A percentile compares a stretch with the other conserved stretches of the same genome.
Conservation (phyloP, 331 rosid species). For the Pyrus hybrid region DNA sequence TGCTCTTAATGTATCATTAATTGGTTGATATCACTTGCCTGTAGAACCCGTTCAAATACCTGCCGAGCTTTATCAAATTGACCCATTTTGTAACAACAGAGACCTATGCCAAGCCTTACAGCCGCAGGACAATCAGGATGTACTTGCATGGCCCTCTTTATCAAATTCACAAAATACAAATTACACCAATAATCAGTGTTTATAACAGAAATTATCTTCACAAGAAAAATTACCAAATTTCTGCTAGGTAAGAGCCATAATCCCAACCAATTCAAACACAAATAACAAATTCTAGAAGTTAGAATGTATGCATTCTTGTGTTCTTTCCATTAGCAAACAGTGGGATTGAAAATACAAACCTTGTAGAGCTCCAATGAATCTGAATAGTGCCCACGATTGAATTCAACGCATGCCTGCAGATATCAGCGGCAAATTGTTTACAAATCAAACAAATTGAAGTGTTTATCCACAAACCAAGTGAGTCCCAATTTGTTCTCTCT, state of each 20-base stretch:
- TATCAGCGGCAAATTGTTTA: constrained; percentile 19
- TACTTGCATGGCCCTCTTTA: constrained; percentile 86
- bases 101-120: constrained; percentile 97
- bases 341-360: constrained; percentile 46
- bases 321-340: neutral
- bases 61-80: constrained; percentile 91
- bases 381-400: constrained; percentile 77
- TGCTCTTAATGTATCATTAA: constrained; percentile 14
- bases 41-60: constrained; percentile 88
- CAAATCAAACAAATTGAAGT: constrained; percentile 6
- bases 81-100: constrained; percentile 92
- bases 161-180: constrained; percentile 26
- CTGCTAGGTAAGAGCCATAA: neutral
- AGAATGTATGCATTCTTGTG: neutral
- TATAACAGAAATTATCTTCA: neutral
- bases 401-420: constrained; percentile 96
- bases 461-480: constrained; percentile 1
- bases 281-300: neutral
- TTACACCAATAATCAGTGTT: constrained; percentile 18
- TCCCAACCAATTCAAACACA: neutral
- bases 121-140: constrained; percentile 87
- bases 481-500: neutral
- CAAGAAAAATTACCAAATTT: neutral
- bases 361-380: constrained; percentile 93
- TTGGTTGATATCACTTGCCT: constrained; percentile 51